A percentile compares a stretch with the other conserved stretches of the same genome.
phyloP scores from a whole-genome alignment of 2,329 filamentous ascomycete genomes.

The Diplocarpon mali region DNA sequence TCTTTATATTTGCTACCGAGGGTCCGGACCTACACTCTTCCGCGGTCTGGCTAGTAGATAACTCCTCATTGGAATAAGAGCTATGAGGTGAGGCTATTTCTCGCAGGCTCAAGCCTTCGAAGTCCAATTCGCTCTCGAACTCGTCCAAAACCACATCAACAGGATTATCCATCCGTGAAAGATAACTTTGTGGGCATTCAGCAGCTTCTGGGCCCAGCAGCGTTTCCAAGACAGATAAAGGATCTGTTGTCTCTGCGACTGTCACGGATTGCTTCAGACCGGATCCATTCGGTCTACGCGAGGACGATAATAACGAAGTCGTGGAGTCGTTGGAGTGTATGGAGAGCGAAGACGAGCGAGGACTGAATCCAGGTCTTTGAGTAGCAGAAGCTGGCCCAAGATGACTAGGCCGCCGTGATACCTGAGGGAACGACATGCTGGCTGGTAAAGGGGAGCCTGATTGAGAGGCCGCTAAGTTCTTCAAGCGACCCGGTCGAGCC shows the following conservation, averaged over 20 bases:
- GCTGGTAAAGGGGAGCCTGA: conserved; percentile 36
- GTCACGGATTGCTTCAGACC: conserved; percentile 48
- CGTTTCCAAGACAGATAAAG: conserved; percentile 54
- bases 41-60: conserved; percentile 47
- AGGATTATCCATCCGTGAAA: too few relatives aligned
- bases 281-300: conserved; percentile 55
- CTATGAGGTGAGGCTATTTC: conserved; percentile 32
- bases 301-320: conserved; percentile 57
- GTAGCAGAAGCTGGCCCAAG: conserved; percentile 59
- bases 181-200: too few relatives aligned
- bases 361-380: conserved; percentile 54
- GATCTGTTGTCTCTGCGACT: conserved; percentile 48
- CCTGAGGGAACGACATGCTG: conserved; percentile 61
- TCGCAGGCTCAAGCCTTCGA: conserved; percentile 64
- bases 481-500: background rate
- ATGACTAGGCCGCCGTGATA: conserved; percentile 55
- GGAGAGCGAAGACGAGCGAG: conserved; percentile 68
- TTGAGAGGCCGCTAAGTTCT: conserved; percentile 18
- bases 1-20: conserved; percentile 9
- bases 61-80: conserved; percentile 6
- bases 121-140: conserved; percentile 60
- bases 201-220: conserved; percentile 21
- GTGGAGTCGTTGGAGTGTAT: conserved; percentile 69
- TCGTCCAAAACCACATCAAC: conserved; percentile 10
- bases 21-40: conserved; percentile 57